These are phyloP conservation scores for Colletotrichum theobromicola DNA, from an alignment of 2,329 filamentous ascomycete species.

Conservation along the genomic window DNA sequence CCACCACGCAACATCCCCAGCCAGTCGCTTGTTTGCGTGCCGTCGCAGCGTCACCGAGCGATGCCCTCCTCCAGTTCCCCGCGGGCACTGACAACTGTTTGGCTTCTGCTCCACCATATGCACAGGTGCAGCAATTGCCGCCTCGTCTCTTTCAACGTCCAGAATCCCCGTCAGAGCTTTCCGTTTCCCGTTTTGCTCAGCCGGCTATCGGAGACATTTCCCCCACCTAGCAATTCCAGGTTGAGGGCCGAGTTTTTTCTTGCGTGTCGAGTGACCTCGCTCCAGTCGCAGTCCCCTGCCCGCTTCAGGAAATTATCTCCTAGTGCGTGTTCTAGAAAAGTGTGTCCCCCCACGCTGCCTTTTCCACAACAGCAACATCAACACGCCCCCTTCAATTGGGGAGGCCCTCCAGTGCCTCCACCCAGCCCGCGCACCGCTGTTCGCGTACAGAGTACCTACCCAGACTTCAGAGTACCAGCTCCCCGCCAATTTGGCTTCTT, in stretches of 20 bases:
- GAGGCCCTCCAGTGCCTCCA: background rate
- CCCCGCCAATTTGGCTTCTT: constrained; percentile 14
- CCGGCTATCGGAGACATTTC: background rate
- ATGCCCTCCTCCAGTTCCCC: background rate
- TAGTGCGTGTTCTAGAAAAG: constrained; percentile 21
- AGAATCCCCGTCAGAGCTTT: background rate
- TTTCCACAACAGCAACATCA: background rate
- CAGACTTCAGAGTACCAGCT: background rate
- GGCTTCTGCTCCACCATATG: background rate
- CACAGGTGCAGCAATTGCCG: too few species aligned
- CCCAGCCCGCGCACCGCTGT: background rate
- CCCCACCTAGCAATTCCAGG: background rate
- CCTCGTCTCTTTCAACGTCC: background rate
- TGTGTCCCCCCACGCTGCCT: constrained; percentile 17
- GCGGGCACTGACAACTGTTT: background rate
- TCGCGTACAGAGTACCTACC: background rate
- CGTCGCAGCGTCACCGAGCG: background rate
- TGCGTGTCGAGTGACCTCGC: constrained; percentile 16
- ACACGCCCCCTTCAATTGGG: background rate
- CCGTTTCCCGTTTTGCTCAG: background rate
- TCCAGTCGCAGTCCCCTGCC: background rate
- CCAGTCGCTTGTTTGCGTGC: background rate
- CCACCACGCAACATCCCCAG: background rate
- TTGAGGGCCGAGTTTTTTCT: background rate
- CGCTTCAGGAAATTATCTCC: constrained; percentile 21